phyloP scores from a whole-genome alignment of 352 stramenopile genomes.

The Pythium brachiatum region DNA sequence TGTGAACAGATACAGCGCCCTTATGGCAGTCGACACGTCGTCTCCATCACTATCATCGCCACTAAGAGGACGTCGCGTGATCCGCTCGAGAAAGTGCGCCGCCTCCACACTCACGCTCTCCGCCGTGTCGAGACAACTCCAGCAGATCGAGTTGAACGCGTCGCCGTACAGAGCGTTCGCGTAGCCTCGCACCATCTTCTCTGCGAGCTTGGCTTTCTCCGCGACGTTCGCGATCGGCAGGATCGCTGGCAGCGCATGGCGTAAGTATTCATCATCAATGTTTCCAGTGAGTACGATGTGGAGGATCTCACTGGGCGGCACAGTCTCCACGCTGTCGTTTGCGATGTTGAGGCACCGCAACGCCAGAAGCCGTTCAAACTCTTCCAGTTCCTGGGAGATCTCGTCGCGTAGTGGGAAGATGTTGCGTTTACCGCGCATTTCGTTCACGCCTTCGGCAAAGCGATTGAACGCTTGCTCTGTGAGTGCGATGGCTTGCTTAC shows the following conservation, averaged over 20 bases:
- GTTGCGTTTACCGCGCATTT: conserved; percentile 46
- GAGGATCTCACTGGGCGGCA: conserved; percentile 56
- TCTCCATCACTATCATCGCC: neutral
- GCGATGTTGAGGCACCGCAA: conserved; percentile 62
- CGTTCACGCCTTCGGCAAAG: conserved; percentile 53
- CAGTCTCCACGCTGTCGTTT: conserved; percentile 33
- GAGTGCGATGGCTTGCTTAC: conserved; percentile 34
- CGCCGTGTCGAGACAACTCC: conserved; percentile 63
- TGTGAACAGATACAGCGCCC: conserved; percentile 57
- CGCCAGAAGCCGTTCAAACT: conserved; percentile 60
- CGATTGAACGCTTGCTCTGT: conserved; percentile 54
- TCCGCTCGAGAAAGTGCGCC: conserved; percentile 52
- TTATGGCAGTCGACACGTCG: conserved; percentile 9
- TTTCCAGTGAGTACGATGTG: conserved; percentile 50
- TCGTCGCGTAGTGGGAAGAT: conserved; percentile 57
- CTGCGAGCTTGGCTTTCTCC: conserved; percentile 54
- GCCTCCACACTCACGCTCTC: conserved; percentile 70
- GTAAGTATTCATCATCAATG: conserved; percentile 58
- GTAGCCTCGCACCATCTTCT: conserved; percentile 51
- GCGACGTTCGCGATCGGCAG: conserved; percentile 53
- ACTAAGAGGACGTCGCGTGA: conserved; percentile 32
- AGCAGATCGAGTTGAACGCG: conserved; percentile 61
- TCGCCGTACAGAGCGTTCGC: conserved; percentile 53
- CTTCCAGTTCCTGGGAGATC: conserved; percentile 64
- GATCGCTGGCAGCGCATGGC: conserved; percentile 53